A percentile compares a stretch with the other conserved stretches of the same genome.
These are phyloP conservation scores for Diplogelasinospora grovesii DNA, from an alignment of 495 filamentous ascomycete species.

Conservation along the genomic window DNA sequence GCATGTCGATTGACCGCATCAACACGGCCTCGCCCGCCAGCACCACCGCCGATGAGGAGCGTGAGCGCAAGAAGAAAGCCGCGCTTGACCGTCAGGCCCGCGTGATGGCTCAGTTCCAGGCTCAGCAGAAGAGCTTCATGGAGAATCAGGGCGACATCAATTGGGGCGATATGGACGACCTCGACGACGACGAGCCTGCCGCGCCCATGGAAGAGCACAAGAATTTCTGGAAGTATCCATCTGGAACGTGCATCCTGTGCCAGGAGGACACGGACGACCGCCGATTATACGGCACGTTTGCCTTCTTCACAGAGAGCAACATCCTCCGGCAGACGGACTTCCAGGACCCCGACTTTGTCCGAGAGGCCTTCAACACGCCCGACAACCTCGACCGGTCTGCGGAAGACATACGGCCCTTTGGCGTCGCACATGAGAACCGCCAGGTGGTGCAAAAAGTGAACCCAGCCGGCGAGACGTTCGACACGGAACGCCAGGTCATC, in stretches of 20 bases:
- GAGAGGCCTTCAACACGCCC: conserved; percentile 73
- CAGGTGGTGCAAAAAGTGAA: conserved; percentile 67
- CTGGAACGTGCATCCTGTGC: conserved; percentile 89
- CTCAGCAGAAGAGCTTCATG: conserved; percentile 91
- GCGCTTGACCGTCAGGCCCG: conserved; percentile 81
- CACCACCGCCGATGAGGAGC: conserved; percentile 57
- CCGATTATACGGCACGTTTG: conserved; percentile 85
- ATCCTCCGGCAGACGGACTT: conserved; percentile 83
- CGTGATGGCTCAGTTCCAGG: conserved; percentile 95
- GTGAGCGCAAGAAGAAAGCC: conserved; percentile 79
- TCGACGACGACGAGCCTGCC: conserved; percentile 59
- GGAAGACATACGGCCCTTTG: conserved; percentile 77
- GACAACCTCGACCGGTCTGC: conserved; percentile 75
- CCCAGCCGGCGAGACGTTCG: conserved; percentile 59
- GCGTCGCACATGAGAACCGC: conserved; percentile 80
- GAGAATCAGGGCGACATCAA: conserved; percentile 76
- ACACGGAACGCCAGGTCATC: conserved; percentile 70
- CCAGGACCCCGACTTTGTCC: conserved; percentile 72
- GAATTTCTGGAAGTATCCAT: conserved; percentile 88
- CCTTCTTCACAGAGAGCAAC: conserved; percentile 76
- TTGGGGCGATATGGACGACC: conserved; percentile 69
- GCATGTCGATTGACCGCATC: conserved; percentile 46
- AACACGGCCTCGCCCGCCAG: conserved; percentile 48
- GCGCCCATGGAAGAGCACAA: conserved; percentile 56
- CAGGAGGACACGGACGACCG: conserved; percentile 93